phyloP scores from a whole-genome alignment of 2,329 filamentous ascomycete genomes.

The Xylaria multiplex region DNA sequence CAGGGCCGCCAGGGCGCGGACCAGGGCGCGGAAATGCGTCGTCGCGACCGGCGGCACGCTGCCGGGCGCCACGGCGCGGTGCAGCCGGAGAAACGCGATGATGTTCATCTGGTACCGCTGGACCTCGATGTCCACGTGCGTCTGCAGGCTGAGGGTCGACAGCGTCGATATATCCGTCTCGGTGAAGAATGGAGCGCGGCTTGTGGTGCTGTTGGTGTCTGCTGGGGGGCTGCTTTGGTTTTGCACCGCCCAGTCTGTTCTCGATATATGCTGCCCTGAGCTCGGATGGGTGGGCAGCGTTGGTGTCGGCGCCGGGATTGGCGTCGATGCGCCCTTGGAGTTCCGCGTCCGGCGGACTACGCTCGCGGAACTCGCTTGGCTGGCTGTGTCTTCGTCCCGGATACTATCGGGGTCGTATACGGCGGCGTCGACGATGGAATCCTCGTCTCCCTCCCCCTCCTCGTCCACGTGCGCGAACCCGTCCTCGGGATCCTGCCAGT shows the following conservation, averaged over 20 bases:
- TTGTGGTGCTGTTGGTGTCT: neutral
- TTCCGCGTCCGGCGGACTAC: conserved; percentile 52
- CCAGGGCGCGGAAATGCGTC: conserved; percentile 76
- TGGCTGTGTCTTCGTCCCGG: conserved; percentile 22
- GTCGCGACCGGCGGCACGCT: conserved; percentile 84
- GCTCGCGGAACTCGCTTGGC: conserved; percentile 48
- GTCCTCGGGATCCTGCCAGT: conserved; percentile 79
- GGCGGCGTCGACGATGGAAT: neutral
- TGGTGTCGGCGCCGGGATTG: conserved; percentile 20
- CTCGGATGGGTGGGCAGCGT: neutral
- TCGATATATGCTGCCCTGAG: conserved; percentile 13
- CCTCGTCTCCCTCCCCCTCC: neutral
- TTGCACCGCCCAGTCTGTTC: conserved; percentile 31
- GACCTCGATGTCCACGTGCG: conserved; percentile 79
- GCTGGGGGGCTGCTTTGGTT: neutral
- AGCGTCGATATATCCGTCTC: conserved; percentile 67
- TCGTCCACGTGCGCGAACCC: conserved; percentile 78
- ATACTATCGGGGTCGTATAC: neutral
- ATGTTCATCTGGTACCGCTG: conserved; percentile 88
- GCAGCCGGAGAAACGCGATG: conserved; percentile 84
- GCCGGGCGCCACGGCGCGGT: conserved; percentile 78
- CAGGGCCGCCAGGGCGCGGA: conserved; percentile 79
- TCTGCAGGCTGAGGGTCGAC: conserved; percentile 64
- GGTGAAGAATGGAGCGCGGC: conserved; percentile 39
- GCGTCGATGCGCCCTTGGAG: conserved; percentile 27